Percentiles rank a stretch among this genome's conserved stretches.
Conservation (phyloP, 108 stramenopile genomes). For the Conticribra guillardii region DNA sequence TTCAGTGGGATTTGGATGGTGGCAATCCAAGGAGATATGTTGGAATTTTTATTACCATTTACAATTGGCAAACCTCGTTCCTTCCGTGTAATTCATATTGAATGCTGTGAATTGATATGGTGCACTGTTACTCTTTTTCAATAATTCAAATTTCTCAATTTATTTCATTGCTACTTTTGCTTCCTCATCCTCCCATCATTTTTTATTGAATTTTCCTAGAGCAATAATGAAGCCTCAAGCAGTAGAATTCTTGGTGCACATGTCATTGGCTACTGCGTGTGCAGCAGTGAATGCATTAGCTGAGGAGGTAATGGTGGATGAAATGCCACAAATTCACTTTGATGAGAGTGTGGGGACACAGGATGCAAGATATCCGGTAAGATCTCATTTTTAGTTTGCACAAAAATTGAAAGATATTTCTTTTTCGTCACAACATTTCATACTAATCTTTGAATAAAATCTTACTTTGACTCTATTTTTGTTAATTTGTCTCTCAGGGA, state of each 20-base stretch:
- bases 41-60: no score
- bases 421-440: neutral
- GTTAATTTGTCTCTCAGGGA: neutral
- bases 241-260: conserved; percentile 87
- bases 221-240: conserved; percentile 79
- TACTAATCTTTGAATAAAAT: neutral
- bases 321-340: conserved; percentile 26
- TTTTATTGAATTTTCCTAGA: conserved; percentile 35
- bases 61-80: no score
- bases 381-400: neutral
- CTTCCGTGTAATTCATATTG: no score
- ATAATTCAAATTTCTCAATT: no score
- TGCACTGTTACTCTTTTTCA: no score
- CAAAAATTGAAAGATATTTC: neutral
- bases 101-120: no score
- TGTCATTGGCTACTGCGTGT: conserved; percentile 77
- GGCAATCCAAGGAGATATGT: no score
- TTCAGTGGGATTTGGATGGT: no score
- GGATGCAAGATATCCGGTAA: conserved; percentile 20
- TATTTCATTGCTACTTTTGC: no score
- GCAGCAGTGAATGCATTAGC: conserved; percentile 75
- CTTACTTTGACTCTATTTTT: neutral
- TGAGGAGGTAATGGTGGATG: conserved; percentile 69
- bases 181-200: conserved; percentile 3
- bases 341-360: conserved; percentile 29